Evolutionary conservation across 805 yeast species (phyloP), one percentile per base, ranked within the genome.

Genomic region (Kuraishia cidri): DNA sequence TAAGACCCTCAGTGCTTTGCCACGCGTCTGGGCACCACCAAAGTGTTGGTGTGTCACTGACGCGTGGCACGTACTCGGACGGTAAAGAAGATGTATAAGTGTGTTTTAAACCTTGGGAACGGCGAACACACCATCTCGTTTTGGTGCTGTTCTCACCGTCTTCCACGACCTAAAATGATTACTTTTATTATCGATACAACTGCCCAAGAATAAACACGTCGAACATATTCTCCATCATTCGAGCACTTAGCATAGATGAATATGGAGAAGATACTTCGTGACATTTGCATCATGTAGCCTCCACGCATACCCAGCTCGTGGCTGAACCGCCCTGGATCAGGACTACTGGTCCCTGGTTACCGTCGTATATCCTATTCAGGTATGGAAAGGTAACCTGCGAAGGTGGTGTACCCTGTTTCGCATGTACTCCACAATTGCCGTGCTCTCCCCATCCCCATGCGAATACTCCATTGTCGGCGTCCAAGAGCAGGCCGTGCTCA

Each of bases 381-480:
- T 54, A 46, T 37, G 52, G 56, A 37, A 54, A 64, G 3, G 64
- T 59, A 29, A 58, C 69, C 23, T 20, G 23, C 9, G 23, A 20
- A 7, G 7, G 9, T 20, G 7, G 23, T 20, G 23, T 31, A 8
- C 19, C 32, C 5, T 37, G 29, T 3, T 42, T 31, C 13, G 30
- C 32, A 29, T 52, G 48, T 1, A 35, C 31, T 0, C 95, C 95
- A 56, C 97, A 90, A 50, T 90, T 90, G 0, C 98, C 98, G 54
- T 90, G 98, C 48, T 92, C 97, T 10, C 96, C 97, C 98, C 98
- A 90, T 1, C 98, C 98, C 97, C 97, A 92, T 2, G 88, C 69
- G 34, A 48, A 59, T 0, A 87, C 78, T 6, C 36, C 31, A 25
- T 53, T 43, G 11, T 49, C 41, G 1, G 29, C n/a, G 1, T 44